Conservation (phyloP, 768 basidiomycete genomes). For the Tephrocybe sp. region DNA sequence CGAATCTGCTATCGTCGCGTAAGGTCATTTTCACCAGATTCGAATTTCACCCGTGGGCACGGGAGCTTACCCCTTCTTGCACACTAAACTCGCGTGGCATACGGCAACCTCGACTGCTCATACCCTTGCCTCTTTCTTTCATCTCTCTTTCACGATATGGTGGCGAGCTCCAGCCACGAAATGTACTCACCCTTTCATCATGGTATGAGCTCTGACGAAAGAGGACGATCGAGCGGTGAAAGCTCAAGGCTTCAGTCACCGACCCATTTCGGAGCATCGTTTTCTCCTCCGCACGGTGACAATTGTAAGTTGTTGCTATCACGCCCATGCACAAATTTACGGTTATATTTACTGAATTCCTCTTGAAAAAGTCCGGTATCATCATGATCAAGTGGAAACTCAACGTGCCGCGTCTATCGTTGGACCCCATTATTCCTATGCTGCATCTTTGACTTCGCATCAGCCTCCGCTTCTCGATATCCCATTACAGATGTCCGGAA, state of each 20-base stretch:
- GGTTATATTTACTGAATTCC: conserved; percentile 33
- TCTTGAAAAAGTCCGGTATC: conserved; percentile 72
- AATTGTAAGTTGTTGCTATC: conserved; percentile 57
- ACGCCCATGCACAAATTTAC: conserved; percentile 38
- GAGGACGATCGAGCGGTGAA: conserved; percentile 71
- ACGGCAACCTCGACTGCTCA: conserved; percentile 2
- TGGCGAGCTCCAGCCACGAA: conserved; percentile 51
- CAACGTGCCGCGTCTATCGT: conserved; percentile 47
- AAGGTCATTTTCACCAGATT: conserved; percentile 26
- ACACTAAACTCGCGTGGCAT: conserved; percentile 42
- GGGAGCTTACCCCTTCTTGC: conserved; percentile 36
- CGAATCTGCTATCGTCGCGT: conserved; percentile 30
- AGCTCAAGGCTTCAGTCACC: conserved; percentile 76
- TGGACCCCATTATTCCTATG: conserved; percentile 51
- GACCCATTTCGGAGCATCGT: conserved; percentile 47
- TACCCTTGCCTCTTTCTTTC: conserved; percentile 22
- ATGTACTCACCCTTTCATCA: conserved; percentile 56
- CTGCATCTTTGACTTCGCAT: conserved; percentile 38
- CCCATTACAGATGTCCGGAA: conserved; percentile 40
- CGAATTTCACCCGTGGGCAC: conserved; percentile 38
- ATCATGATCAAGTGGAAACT: conserved; percentile 42
- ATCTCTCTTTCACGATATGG: conserved; percentile 43
- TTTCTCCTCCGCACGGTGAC: conserved; percentile 45
- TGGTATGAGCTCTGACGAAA: conserved; percentile 54
- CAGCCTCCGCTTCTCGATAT: conserved; percentile 49